Percentiles rank a stretch among this genome's conserved stretches.
Conservation (phyloP, 2,329 filamentous ascomycete genomes). For the Fusarium tupiense region DNA sequence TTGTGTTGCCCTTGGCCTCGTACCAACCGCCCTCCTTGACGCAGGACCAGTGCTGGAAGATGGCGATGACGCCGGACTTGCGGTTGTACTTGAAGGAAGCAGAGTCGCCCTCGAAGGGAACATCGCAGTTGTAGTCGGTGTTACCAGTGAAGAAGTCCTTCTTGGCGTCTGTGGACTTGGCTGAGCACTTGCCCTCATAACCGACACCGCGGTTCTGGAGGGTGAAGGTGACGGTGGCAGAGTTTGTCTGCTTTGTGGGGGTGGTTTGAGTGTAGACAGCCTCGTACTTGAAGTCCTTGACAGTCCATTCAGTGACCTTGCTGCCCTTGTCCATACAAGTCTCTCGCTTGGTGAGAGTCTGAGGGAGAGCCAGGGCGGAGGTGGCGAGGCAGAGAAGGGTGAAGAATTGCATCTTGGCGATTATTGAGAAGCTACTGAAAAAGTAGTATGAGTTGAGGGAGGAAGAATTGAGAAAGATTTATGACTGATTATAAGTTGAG, state of each 20-base stretch:
- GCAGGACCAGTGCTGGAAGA: conserved; percentile 63
- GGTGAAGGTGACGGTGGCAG: conserved; percentile 59
- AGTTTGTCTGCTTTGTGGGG: conserved; percentile 59
- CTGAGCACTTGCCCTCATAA: conserved; percentile 53
- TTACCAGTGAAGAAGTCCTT: conserved; percentile 63
- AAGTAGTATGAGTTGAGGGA: background rate
- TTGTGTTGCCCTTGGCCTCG: conserved; percentile 43
- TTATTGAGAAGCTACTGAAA: background rate
- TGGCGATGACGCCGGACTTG: conserved; percentile 48
- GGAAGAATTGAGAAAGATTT: background rate
- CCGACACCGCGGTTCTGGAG: conserved; percentile 57
- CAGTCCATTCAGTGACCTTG: conserved; percentile 49
- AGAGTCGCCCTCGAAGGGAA: conserved; percentile 42
- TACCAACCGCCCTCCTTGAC: conserved; percentile 50
- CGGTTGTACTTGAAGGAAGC: conserved; percentile 57
- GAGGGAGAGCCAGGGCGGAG: conserved; percentile 42
- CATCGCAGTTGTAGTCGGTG: conserved; percentile 55
- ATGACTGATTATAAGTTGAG: background rate
- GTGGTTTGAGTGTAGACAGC: conserved; percentile 59
- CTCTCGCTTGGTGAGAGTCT: conserved; percentile 15
- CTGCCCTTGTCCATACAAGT: conserved; percentile 39
- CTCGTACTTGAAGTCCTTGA: conserved; percentile 58
- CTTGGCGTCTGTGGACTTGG: conserved; percentile 51
- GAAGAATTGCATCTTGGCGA: conserved; percentile 41
- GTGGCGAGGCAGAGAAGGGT: conserved; percentile 43